A percentile compares a stretch with the other conserved stretches of the same genome.
These are phyloP conservation scores for Chaetomium tenue DNA, from an alignment of 495 filamentous ascomycete genomes.

Conservation along the genomic window DNA sequence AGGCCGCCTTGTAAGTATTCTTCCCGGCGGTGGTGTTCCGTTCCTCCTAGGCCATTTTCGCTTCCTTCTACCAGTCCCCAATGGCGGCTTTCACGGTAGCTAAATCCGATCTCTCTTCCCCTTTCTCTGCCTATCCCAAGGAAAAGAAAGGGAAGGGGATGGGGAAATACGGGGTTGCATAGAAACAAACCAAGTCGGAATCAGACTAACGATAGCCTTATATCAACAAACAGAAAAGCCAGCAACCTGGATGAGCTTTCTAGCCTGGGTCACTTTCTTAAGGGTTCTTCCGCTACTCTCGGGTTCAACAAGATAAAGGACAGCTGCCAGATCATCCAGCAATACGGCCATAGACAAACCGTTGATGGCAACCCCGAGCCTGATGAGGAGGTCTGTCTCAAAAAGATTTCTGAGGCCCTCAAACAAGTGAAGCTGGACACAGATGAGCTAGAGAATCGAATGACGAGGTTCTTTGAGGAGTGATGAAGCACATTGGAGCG, in stretches of 20 bases:
- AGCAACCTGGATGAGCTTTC: slow-evolving; percentile 72
- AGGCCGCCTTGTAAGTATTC: slow-evolving; percentile 68
- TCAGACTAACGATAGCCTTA: slow-evolving; percentile 19
- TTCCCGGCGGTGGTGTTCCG: neutral
- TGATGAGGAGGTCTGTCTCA: slow-evolving; percentile 63
- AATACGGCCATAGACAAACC: slow-evolving; percentile 78
- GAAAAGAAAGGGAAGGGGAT: too few relatives aligned
- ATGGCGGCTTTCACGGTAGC: neutral
- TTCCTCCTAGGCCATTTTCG: neutral
- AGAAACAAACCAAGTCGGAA: neutral
- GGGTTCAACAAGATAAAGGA: slow-evolving; percentile 91
- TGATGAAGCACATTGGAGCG: neutral
- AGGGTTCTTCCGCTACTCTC: slow-evolving; percentile 96
- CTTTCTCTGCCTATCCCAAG: too few relatives aligned
- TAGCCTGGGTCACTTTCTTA: slow-evolving; percentile 87
- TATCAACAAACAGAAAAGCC: slow-evolving; percentile 49
- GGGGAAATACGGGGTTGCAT: neutral
- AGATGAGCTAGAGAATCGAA: slow-evolving; percentile 64
- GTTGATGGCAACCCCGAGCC: slow-evolving; percentile 67
- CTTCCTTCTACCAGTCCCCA: neutral
- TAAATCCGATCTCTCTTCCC: neutral
- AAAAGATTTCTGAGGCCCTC: slow-evolving; percentile 67
- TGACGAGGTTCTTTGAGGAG: slow-evolving; percentile 66
- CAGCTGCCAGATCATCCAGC: slow-evolving; percentile 92
- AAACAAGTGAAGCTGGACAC: slow-evolving; percentile 73